Evolutionary conservation across 257 asterid species (phyloP).

Genomic region (Solanum paucissectum): DNA sequence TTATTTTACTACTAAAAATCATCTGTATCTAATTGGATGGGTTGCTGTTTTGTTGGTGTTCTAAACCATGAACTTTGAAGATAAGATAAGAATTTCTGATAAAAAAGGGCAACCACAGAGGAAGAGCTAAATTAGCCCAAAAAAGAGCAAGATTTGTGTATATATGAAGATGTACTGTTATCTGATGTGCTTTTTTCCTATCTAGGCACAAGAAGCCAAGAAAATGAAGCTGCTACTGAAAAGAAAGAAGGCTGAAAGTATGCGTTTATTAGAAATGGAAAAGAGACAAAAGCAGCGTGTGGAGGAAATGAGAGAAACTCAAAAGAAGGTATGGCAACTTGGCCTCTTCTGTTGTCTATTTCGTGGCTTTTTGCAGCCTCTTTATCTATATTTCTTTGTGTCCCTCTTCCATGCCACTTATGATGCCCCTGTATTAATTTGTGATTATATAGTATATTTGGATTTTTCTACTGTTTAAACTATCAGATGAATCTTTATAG

Average conservation of each 20-base stretch:
- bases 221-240: conserved; percentile 35
- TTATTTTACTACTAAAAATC: no score
- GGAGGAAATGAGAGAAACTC: conserved; percentile 69
- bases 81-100: neutral
- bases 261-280: conserved; percentile 84
- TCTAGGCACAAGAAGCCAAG: conserved; percentile 89
- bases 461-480: neutral
- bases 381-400: neutral
- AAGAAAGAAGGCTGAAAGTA: conserved; percentile 65
- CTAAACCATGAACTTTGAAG: neutral
- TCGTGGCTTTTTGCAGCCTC: neutral
- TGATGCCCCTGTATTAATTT: neutral
- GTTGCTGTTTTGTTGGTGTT: neutral
- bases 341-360: neutral
- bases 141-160: neutral
- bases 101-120: neutral
- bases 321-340: conserved; percentile 57
- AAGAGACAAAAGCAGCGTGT: conserved; percentile 82
- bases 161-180: neutral
- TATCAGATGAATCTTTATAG: conserved; percentile 19
- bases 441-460: neutral
- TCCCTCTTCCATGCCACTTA: neutral
- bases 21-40: neutral
- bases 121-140: neutral
- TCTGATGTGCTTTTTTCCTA: neutral